Percentiles rank a stretch among this genome's conserved stretches.
Conservation (phyloP, 208 protist species). For the Wallacemonas sp. region DNA sequence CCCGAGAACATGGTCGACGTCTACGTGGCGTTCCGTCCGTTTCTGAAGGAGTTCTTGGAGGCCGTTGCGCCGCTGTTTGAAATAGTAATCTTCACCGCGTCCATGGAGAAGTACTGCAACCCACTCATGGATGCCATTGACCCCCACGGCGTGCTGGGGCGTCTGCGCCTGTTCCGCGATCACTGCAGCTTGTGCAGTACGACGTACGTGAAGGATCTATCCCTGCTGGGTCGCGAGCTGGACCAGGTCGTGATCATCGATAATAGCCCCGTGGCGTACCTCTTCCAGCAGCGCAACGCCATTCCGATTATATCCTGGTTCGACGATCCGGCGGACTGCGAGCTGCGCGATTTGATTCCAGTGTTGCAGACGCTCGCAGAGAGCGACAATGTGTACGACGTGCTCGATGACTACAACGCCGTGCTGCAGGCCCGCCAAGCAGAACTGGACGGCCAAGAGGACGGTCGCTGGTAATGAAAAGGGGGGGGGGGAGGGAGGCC, state of each 20-base stretch:
- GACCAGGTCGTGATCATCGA: conserved; percentile 67
- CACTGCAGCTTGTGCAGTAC: conserved; percentile 84
- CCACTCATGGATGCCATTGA: conserved; percentile 83
- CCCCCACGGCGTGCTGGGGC: conserved; percentile 49
- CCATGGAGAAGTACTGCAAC: conserved; percentile 80
- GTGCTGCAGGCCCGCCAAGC: conserved; percentile 62
- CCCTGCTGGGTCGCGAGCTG: conserved; percentile 78
- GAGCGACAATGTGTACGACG: conserved; percentile 72
- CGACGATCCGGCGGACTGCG: conserved; percentile 72
- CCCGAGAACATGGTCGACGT: conserved; percentile 58
- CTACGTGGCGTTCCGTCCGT: conserved; percentile 86
- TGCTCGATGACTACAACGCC: conserved; percentile 85
- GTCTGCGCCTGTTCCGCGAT: conserved; percentile 76
- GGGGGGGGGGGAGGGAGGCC: conserved; percentile 5
- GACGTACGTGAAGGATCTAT: conserved; percentile 90
- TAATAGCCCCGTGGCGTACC: conserved; percentile 91
- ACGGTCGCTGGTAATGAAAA: neutral
- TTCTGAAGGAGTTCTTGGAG: conserved; percentile 80
- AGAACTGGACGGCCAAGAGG: conserved; percentile 3
- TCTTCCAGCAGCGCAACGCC: conserved; percentile 90
- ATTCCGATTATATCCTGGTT: conserved; percentile 91
- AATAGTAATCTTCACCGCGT: conserved; percentile 90
- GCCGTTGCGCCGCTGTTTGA: conserved; percentile 78
- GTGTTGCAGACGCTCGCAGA: conserved; percentile 74
- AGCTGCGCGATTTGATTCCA: conserved; percentile 72